These are phyloP conservation scores for Clarkia xantiana DNA, from an alignment of 345 rosid genomes.

Conservation along the genomic window DNA sequence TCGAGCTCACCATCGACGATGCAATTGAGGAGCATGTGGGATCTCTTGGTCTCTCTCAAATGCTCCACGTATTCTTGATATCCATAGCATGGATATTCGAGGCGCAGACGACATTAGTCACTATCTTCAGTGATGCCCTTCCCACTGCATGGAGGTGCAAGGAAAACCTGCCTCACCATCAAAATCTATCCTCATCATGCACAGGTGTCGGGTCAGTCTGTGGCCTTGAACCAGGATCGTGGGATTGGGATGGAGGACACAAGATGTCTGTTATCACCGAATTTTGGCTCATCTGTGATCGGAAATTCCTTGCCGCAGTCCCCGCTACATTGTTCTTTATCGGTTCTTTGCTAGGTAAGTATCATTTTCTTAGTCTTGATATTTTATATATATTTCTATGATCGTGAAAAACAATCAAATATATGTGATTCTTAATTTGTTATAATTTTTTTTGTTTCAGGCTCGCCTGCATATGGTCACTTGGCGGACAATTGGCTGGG, in stretches of 20 bases:
- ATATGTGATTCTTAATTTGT: background rate
- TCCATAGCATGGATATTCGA: constrained; percentile 62
- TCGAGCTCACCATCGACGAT: constrained; percentile 55
- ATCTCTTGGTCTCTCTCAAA: constrained; percentile 45
- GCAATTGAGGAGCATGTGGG: constrained; percentile 52
- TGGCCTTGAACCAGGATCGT: constrained; percentile 28
- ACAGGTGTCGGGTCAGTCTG: constrained; percentile 20
- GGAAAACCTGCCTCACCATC: no score
- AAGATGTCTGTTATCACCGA: constrained; percentile 39
- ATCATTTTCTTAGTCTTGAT: background rate
- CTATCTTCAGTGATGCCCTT: constrained; percentile 60
- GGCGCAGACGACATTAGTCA: constrained; percentile 45
- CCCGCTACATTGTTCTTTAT: constrained; percentile 66
- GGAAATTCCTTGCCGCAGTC: constrained; percentile 50
- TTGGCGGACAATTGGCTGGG: constrained; percentile 50
- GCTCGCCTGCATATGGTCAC: constrained; percentile 42
- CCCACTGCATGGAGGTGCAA: constrained; percentile 40
- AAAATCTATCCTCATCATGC: background rate
- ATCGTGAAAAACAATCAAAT: no score
- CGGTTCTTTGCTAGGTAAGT: constrained; percentile 62
- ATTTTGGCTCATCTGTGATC: constrained; percentile 57
- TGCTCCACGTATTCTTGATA: constrained; percentile 46
- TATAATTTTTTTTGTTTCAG: constrained; percentile 14
- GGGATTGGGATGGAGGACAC: constrained; percentile 57
- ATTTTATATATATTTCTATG: no score